Evolutionary conservation across 2,329 filamentous ascomycete species (phyloP), one percentile per base, ranked within the genome.

Genomic region (Eurotiales sp.): DNA sequence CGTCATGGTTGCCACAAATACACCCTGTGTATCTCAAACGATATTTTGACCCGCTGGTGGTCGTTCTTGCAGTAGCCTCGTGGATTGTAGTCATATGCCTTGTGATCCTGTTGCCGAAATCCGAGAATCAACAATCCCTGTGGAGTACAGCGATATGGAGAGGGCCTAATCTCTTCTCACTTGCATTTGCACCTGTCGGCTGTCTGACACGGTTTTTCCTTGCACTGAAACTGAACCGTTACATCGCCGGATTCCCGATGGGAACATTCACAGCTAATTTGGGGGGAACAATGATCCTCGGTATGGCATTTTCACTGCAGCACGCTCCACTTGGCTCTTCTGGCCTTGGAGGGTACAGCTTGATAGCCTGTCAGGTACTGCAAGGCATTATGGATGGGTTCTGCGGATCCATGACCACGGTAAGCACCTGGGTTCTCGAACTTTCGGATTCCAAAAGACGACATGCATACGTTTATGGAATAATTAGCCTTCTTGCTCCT

Each of bases 201-300:
- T 91, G 87, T 58, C 70, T 96, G 0, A 63, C 78, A 0, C 81
- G 92, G 3, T 95, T 88, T 72, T 91, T 89, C 64, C 68, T 81
- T 1, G 87, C 87, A 0, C 64, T 87, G 6, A 68, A 75, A 19
- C 78, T 96, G n/a, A 96, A 96, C 61, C 73, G 79, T 0, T 75
- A 81, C 17, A 59, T 83, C 0, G 68, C 82, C 0, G 72, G 78
- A 0, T 96, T 96, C 58, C 92, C 91, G 0, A 68, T 96, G 0
- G 92, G 92, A 3, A 96, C 92, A 0, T 96, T 96, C 60, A 71
- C 74, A 0, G 89, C 87, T 25, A 96, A 96, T 61, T 75, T 95
- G 4, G 66, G 85, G 14, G 92, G 91, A 7, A 90, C 88, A 0
- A 79, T 79, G 0, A 69, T 96, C n/a, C 68, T 95, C 43, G 90